Base-by-base conservation (phyloP, 2,329 filamentous ascomycete species). In the Fonsecaea pedrosoi region DNA sequence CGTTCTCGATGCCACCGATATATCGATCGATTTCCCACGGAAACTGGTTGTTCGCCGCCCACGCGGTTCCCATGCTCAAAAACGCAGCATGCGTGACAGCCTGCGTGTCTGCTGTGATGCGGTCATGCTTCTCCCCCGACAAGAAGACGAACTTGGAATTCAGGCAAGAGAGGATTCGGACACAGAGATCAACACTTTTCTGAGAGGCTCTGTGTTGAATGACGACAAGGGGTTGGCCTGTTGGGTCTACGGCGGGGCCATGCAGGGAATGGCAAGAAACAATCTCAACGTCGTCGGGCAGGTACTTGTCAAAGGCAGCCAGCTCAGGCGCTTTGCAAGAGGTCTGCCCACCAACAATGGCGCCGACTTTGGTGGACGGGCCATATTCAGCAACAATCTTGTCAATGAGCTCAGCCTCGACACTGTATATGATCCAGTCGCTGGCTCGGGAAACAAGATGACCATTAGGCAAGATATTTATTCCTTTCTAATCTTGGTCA, bases 361-460 rank as follows among this genome's bases (percentile, higher is more conserved):
- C 95, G 70, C 92, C 91, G 75, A 95, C 86, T 78, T 97, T 98
- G 65, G 95, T 99, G 72, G 95, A 94, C 74, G 94, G 94, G 71
- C 94, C 95, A 79, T 92, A 99, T 75, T 90, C 84, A 70, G 90
- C 90, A 75, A 97, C 95, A 74, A 97, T 92, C 72, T 86, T 86
- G 77, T 92, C 91, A 79, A 99, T 96, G 72, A 90, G 87, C 74
- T 93, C 92, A 69, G 95, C 95, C 81, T 98, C 94, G 79, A 99
- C 95, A 80, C 91, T 96, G 86, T 99, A 99, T 78, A 99, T 93
- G 82, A 97, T 97, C 80, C 94, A 98, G 85, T 98, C 94, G 89
- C 94, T 97, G 80, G 90, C 89, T 81, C 95, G 89, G 74, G 95
- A 97, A 74, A 99, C 95, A 78, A 94, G 86, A 82, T 98, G 94